Percentiles rank a stretch among this genome's conserved stretches.
phyloP scores from a whole-genome alignment of 75 land plant species.

The Gnetum montanum region DNA sequence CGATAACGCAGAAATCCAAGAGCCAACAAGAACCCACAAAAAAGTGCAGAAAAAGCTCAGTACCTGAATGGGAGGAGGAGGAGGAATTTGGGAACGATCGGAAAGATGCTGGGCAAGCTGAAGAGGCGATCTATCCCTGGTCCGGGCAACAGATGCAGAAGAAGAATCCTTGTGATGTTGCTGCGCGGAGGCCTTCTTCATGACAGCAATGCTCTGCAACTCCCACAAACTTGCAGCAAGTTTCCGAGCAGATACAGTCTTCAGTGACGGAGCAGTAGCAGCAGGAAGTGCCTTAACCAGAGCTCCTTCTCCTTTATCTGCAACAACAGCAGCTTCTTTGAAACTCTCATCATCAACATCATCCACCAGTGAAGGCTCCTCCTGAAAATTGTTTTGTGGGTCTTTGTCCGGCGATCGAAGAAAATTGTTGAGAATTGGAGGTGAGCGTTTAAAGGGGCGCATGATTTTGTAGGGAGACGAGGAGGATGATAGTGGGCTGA shows the following conservation, averaged over 20 bases:
- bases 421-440: too few relatives aligned
- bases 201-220: constrained; percentile 19
- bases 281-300: neutral
- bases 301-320: neutral
- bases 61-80: too few relatives aligned
- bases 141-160: too few relatives aligned
- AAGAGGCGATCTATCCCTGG: constrained; percentile 1
- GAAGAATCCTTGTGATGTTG: neutral
- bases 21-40: neutral
- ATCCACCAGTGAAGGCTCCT: constrained; percentile 11
- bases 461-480: too few relatives aligned
- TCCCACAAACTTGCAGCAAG: constrained; percentile 72
- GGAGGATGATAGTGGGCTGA: constrained; percentile 22
- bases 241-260: constrained; percentile 53
- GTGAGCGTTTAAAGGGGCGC: too few relatives aligned
- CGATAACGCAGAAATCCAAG: neutral
- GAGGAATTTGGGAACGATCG: constrained; percentile 10
- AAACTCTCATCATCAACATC: neutral
- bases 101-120: constrained; percentile 7
- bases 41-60: too few relatives aligned
- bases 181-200: constrained; percentile 1
- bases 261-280: too few relatives aligned
- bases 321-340: neutral
- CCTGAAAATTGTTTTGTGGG: too few relatives aligned
- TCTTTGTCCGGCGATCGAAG: too few relatives aligned